Conservation (phyloP, 495 filamentous ascomycete species). For the Daldinia loculata region DNA sequence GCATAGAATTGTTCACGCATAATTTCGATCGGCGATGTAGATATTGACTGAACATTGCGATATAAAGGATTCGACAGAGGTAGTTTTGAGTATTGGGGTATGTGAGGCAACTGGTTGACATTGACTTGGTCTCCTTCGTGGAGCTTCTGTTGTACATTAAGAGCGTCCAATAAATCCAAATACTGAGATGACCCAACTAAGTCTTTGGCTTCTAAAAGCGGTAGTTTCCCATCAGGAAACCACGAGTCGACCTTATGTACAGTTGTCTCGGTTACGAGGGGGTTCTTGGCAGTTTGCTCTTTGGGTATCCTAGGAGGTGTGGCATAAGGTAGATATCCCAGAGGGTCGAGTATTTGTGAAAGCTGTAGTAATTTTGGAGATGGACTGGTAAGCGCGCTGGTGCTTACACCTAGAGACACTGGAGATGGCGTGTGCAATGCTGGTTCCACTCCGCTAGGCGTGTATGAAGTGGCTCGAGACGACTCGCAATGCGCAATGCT, state of each 20-base stretch:
- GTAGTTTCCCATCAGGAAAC: background rate
- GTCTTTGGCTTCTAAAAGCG: background rate
- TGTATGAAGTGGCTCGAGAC: background rate
- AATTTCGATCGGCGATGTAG: background rate
- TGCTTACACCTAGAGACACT: background rate
- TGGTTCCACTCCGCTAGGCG: background rate
- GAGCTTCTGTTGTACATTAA: background rate
- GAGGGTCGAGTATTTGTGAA: background rate
- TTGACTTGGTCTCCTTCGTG: background rate
- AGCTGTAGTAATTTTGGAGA: background rate
- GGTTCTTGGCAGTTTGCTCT: background rate
- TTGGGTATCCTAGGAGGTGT: background rate
- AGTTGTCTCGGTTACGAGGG: background rate
- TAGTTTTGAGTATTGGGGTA: background rate
- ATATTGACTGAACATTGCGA: background rate
- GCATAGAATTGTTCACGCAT: constrained; percentile 1
- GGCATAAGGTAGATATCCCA: background rate
- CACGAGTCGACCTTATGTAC: background rate
- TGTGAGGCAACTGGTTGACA: background rate
- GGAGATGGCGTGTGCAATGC: background rate
- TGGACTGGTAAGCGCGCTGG: background rate
- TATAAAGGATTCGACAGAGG: background rate
- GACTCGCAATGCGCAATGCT: background rate
- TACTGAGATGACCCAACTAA: background rate
- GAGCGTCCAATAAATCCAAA: constrained; percentile 8